These are phyloP conservation scores for Croton setiger DNA, from an alignment of 441 rosid genomes.

Conservation along the genomic window DNA sequence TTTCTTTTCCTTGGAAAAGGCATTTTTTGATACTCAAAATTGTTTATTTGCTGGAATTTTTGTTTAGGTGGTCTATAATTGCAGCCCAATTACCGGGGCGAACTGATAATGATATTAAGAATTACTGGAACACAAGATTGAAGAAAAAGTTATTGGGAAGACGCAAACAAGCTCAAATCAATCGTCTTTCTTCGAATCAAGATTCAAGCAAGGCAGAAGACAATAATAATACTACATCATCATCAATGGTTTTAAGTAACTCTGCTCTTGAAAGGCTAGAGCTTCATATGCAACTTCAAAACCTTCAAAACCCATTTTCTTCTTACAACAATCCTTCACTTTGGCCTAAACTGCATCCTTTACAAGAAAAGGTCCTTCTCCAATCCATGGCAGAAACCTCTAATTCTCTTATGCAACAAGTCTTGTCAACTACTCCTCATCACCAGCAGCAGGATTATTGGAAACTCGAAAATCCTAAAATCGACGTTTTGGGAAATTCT, in stretches of 20 bases:
- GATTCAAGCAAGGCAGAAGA: slow-evolving; percentile 26
- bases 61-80: slow-evolving; percentile 88
- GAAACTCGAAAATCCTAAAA: slow-evolving; percentile 20
- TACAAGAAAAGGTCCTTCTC: slow-evolving; percentile 43
- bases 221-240: slow-evolving; percentile 20
- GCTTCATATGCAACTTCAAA: slow-evolving; percentile 86
- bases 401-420: slow-evolving; percentile 26
- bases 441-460: slow-evolving; percentile 27
- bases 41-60: not conserved
- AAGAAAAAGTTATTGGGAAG: slow-evolving; percentile 88
- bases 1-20: slow-evolving; percentile 6
- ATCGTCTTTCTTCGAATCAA: slow-evolving; percentile 25
- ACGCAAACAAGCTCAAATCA: slow-evolving; percentile 51
- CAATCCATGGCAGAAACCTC: slow-evolving; percentile 36
- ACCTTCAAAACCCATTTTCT: slow-evolving; percentile 60
- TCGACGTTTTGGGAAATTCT: slow-evolving; percentile 25
- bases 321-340: slow-evolving; percentile 61
- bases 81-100: slow-evolving; percentile 98
- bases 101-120: slow-evolving; percentile 92
- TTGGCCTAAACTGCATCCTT: slow-evolving; percentile 81
- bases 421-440: slow-evolving; percentile 24
- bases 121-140: slow-evolving; percentile 92
- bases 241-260: slow-evolving; percentile 55
- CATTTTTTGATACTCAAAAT: slow-evolving; percentile 2
- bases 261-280: slow-evolving; percentile 93